phyloP scores from a whole-genome alignment of 148 eudicot species.

The Rhododendron vialii region DNA sequence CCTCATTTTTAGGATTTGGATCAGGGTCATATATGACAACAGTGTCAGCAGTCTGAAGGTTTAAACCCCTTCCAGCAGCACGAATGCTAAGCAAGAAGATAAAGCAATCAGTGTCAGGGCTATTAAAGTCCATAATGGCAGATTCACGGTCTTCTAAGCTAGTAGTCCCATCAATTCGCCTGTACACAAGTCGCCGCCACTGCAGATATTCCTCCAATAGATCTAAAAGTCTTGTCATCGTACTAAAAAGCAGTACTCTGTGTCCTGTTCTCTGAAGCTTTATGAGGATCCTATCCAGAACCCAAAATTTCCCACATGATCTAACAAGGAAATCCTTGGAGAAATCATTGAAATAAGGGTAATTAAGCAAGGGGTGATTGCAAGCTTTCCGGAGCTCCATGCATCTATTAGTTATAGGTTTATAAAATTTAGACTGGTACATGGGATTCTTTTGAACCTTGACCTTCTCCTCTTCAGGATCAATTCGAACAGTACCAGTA shows the following conservation, averaged over 20 bases:
- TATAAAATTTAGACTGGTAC: conserved; percentile 70
- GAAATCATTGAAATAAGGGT: conserved; percentile 78
- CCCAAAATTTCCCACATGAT: conserved; percentile 94
- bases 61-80: conserved; percentile 96
- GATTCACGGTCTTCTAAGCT: conserved; percentile 97
- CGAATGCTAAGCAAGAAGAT: conserved; percentile 96
- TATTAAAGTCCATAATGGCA: conserved; percentile 89
- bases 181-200: conserved; percentile 87
- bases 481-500: conserved; percentile 92
- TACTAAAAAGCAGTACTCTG: conserved; percentile 94
- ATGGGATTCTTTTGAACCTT: conserved; percentile 58
- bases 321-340: conserved; percentile 90
- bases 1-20: conserved; percentile 99
- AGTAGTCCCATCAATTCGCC: conserved; percentile 94
- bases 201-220: conserved; percentile 93
- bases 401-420: conserved; percentile 76
- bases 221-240: conserved; percentile 96
- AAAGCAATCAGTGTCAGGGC: conserved; percentile 75
- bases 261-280: conserved; percentile 99
- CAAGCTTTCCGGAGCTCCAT: conserved; percentile 97
- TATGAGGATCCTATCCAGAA: conserved; percentile 79
- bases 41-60: conserved; percentile 96
- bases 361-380: conserved; percentile 92
- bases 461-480: conserved; percentile 89
- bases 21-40: conserved; percentile 98